phyloP scores from a whole-genome alignment of 176 grass and related monocot species.

The sorghum (Sorghum bicolor) region DNA sequence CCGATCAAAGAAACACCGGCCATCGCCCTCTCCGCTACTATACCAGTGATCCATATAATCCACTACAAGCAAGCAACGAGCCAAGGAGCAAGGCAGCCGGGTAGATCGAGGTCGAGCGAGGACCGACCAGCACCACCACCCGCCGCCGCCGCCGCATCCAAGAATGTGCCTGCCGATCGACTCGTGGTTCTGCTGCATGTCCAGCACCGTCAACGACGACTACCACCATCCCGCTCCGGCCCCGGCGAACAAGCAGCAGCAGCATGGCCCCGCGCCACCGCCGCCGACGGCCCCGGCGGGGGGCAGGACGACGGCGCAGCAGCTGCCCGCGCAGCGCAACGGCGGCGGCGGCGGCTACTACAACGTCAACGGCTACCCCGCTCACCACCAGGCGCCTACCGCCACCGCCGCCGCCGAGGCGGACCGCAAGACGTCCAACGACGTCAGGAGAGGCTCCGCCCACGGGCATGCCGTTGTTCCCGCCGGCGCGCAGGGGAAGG shows the following conservation, averaged over 20 bases:
- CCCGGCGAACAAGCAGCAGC: neutral
- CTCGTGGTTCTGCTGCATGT: neutral
- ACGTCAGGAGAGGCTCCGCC: neutral
- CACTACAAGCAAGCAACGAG: neutral
- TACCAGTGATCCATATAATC: no score
- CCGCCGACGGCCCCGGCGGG: no score
- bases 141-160: neutral
- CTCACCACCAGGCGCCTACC: neutral
- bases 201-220: neutral
- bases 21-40: no score
- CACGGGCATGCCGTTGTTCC: neutral
- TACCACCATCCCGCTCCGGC: no score
- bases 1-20: no score
- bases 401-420: neutral
- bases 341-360: no score
- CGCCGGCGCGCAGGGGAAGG: neutral
- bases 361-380: neutral
- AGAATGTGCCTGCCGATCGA: slow-evolving; percentile 39
- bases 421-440: neutral
- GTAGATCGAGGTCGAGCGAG: neutral
- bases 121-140: neutral
- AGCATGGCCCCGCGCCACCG: no score
- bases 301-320: no score
- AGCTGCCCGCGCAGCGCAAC: neutral
- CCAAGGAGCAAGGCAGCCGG: neutral